Evolutionary conservation across 108 stramenopile genomes (phyloP), one percentile per base, ranked within the genome.

Genomic region (Skeletonema grethae): DNA sequence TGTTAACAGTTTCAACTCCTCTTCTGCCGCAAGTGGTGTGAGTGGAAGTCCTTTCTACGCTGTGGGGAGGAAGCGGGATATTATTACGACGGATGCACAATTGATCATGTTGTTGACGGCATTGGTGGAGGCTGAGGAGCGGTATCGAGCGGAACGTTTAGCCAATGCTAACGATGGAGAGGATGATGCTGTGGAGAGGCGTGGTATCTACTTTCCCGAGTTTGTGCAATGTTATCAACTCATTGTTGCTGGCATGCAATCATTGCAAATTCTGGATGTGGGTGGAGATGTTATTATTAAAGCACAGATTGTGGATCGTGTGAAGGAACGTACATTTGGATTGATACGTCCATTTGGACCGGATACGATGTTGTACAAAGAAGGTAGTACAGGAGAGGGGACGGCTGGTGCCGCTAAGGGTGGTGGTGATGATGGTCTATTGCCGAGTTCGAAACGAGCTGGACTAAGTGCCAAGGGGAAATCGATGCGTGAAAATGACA

Each of bases 211-310:
- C 11, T 68, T 48, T 70, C 81, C 83, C 7, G 92, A 90, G 43
- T 69, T 93, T 64, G 32, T 86, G 1, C 87, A 87, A 50, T 84
- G 79, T 41, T 93, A 90, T 78, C 82, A 84, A 64, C 67, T 69
- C 0, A 81, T 88, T 46, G 72, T 93, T 36, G 39, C 64, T 12
- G 89, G 88, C 57, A 86, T 93, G 89, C 84, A 88, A 67, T 75
- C 89, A 1, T 65, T 93, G 18, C 77, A 90, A 45, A 65, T 72
- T 0, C 16, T 85, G 46, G 18, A 48, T 18, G 38, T 39, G 38
- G 12, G 12, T 39, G 12, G 11, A 39, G 38, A 39, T 39, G 38
- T 0, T 12, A 39, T 0, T 28, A 28, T 39, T 39, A 39, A 39
- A 39, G 38, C 38, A 10, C 38, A 32, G 53, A 62, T 48, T 22